Evolutionary conservation across 2,329 filamentous ascomycete genomes (phyloP), one percentile per base, ranked within the genome.

Genomic region (Fusarium camptoceras): DNA sequence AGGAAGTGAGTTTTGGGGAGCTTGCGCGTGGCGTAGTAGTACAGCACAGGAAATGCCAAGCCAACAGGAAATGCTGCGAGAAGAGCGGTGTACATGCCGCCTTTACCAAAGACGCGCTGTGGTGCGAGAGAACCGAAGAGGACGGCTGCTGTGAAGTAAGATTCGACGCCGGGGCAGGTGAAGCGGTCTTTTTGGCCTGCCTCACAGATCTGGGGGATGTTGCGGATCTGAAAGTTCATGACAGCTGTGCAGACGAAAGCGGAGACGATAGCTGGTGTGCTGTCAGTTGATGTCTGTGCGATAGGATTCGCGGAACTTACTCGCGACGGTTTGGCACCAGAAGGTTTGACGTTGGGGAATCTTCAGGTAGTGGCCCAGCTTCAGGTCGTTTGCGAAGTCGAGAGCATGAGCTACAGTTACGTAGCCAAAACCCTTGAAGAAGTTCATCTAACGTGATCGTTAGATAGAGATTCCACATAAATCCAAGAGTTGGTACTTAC

Each of bases 351-450:
- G 74, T n/a, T 78, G 79, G 8, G 79, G 78, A 15, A 81, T 75
- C 72, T 86, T 86, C 71, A 86, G 80, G 68, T 86, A 85, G 27
- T 81, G 79, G 2, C 77, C 79, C 1, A 81, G 68, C 57, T 81
- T 81, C 6, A 79, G 71, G 31, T 78, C 81, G 34, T 73, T 79
- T 53, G 69, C 76, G 47, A 82, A 82, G 25, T 77, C 75, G 0
- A 82, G 72, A 0, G 80, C 79, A 14, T 82, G 80, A 1, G 77
- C 78, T 2, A 76, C 76, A 1, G 80, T 79, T 12, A 81, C 76
- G 46, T 79, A 81, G n/a, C 75, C 80, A 30, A 80, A 82, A 3
- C 79, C 77, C 72, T 85, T 85, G 75, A 85, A 84, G 68, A 80
- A 84, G 77, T 82, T 83, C 78, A 84, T 84, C 71, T 73, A 4